Evolutionary conservation across 768 basidiomycete genomes (phyloP), one percentile per base, ranked within the genome.

Genomic region (Trametes maxima): DNA sequence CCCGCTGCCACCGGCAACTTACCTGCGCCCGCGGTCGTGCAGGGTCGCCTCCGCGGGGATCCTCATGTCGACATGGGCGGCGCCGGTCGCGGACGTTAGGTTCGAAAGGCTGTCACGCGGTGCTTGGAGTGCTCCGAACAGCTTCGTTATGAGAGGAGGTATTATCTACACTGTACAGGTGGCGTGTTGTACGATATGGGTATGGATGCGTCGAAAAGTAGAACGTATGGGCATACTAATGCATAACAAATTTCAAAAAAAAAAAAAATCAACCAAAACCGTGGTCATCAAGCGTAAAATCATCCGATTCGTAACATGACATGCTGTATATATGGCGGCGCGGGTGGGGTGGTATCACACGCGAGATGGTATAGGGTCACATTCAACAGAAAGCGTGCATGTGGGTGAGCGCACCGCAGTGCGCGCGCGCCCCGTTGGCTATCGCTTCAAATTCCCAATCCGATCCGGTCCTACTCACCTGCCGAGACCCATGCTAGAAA

Each of bases 291-390:
- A 50, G 7, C 56, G 36, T 48, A 46, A 55, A 48, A 40, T 28
- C 46, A 54, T 54, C 25, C 35, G 28, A 45, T 21, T 35, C 54
- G 40, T 56, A 45, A 52, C 48, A 40, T 46, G 42, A 21, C 13
- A 46, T 10, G 21, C 24, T 19, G 45, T 43, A 57, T 59, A 47
- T 55, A 19, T 19, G 48, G 57, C 40, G 25, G 51, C 28, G 45
- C 37, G 45, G n/a, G 52, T 25, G 36, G 13, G 37, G 51, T 57
- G 36, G 57, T 50, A 58, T 58, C 21, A 50, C 57, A 50, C 55
- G 55, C 55, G 42, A 58, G 48, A 64, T 51, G 63, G 66, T 57
- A 57, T 63, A 60, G 17, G 56, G 64, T 61, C 49, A 58, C 48
- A 51, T 24, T 22, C 21, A 51, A 44, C 39, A 50, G 40, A 28